phyloP scores from a whole-genome alignment of 768 basidiomycete genomes.

The Lactarius sanguifluus region DNA sequence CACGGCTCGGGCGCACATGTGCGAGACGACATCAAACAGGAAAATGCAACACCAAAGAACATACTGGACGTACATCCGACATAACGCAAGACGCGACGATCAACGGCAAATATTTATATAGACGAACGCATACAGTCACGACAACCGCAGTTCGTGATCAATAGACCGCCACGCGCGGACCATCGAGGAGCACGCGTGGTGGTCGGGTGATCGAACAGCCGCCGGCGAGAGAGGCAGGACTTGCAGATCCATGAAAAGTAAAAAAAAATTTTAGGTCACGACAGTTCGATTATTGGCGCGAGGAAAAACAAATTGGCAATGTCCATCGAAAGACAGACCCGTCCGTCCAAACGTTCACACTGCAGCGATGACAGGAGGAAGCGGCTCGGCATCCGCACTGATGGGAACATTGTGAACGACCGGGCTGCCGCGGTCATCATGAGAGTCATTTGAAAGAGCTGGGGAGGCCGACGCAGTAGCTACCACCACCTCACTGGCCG shows the following conservation, averaged over 20 bases:
- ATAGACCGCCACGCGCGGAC: conserved; percentile 25
- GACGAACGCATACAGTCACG: not conserved
- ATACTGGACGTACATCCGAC: not conserved
- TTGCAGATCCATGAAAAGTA: not conserved
- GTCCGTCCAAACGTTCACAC: conserved; percentile 12
- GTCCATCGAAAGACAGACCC: not conserved
- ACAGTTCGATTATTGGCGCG: conserved; percentile 9
- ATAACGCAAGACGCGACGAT: not conserved
- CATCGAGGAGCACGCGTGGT: conserved; percentile 19
- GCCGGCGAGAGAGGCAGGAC: not conserved
- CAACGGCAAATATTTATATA: conserved; percentile 4
- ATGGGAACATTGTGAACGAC: conserved; percentile 14
- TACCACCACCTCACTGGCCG: not conserved
- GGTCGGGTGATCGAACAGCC: conserved; percentile 19
- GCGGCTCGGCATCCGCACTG: conserved; percentile 14
- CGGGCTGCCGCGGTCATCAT: conserved; percentile 22
- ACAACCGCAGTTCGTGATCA: conserved; percentile 23
- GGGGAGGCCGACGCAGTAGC: not conserved
- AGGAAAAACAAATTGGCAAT: conserved; percentile 4
- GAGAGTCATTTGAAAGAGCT: conserved; percentile 11
- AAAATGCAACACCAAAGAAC: not conserved
- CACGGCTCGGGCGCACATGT: not conserved
- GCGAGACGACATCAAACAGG: not conserved
- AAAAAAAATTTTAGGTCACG: not conserved
- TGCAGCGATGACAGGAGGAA: conserved; percentile 30